Evolutionary conservation across 106 monocot species (phyloP), one percentile per base, ranked within the genome.

Genomic region (Allium cepa): DNA sequence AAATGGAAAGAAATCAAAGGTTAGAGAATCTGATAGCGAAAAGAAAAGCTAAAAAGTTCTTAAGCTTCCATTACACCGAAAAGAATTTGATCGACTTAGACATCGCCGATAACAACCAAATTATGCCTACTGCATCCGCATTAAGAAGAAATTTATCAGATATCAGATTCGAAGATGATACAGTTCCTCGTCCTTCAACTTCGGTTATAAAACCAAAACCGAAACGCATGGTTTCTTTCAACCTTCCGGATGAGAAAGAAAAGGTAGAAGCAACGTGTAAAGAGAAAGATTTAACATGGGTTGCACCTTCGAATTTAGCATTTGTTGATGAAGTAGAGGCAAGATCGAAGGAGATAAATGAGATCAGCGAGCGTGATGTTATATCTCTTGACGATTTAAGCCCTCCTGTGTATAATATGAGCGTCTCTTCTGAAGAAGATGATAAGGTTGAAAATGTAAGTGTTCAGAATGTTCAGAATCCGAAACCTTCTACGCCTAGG

Each of bases 121-220:
- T 36, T 3, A 36, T 36, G 36, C 36, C 36, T 36, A 36, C 36
- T 36, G 36, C 36, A 63, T 80, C 71, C 53, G 80, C 72, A n/a
- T 64, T 67, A 63, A 80, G 78, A 72, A 52, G 57, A 8, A 88
- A 83, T 58, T 85, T 85, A 18, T 88, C 85, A 66, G 88, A 88
- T 77, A 47, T 79, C 63, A 74, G 68, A 3, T 62, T 73, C 69
- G 80, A 76, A 69, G 71, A 63, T 7, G 72, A 80, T 17, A 75
- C 77, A 50, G 60, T 85, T 75, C 92, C 92, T 59, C 73, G 79
- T 70, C 80, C 87, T 26, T 81, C 84, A 70, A 82, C 82, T 50
- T 79, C 82, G 18, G 62, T 79, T 67, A 49, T 85, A 9, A 75
- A 80, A 11, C 79, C 65, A 7, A 70, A 74, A 69, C 18, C 68